Conservation (phyloP, 345 rosid genomes). For the Syzygium oleosum region DNA sequence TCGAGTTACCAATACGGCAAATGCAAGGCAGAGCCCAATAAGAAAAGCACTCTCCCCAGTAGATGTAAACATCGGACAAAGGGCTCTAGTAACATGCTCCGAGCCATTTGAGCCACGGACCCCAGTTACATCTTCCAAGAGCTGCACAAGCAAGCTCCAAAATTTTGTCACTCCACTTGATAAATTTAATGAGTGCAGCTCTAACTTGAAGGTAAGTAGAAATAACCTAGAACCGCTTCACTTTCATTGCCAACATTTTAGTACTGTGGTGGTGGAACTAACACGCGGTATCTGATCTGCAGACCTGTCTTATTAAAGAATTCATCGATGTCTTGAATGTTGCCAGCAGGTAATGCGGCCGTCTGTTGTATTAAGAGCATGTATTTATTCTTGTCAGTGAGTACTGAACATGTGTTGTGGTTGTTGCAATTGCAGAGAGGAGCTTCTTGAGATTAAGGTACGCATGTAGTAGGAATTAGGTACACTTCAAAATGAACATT, state of each 20-base stretch:
- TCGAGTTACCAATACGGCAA: conserved; percentile 12
- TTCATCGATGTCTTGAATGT: conserved; percentile 61
- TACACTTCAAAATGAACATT: background rate
- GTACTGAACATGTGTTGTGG: background rate
- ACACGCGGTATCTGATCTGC: conserved; percentile 3
- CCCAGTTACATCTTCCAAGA: conserved; percentile 32
- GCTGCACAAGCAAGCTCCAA: conserved; percentile 10
- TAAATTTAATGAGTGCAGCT: conserved; percentile 45
- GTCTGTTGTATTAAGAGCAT: background rate
- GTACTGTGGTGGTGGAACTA: background rate
- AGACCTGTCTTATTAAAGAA: conserved; percentile 56
- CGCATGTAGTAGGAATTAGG: background rate
- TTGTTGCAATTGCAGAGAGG: conserved; percentile 42
- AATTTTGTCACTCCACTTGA: conserved; percentile 36
- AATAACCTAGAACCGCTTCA: background rate
- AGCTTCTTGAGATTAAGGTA: conserved; percentile 75
- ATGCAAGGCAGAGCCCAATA: conserved; percentile 27
- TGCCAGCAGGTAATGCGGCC: conserved; percentile 49
- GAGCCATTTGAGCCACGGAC: conserved; percentile 28
- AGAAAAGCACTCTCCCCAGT: conserved; percentile 61
- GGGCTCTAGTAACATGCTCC: conserved; percentile 6
- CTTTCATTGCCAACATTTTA: background rate
- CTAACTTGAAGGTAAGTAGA: conserved; percentile 45
- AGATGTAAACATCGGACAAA: conserved; percentile 24
- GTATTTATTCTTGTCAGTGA: background rate